Evolutionary conservation across 805 yeast species (phyloP), one percentile per base, ranked within the genome.

Genomic region (Kazachstania psychrophila): DNA sequence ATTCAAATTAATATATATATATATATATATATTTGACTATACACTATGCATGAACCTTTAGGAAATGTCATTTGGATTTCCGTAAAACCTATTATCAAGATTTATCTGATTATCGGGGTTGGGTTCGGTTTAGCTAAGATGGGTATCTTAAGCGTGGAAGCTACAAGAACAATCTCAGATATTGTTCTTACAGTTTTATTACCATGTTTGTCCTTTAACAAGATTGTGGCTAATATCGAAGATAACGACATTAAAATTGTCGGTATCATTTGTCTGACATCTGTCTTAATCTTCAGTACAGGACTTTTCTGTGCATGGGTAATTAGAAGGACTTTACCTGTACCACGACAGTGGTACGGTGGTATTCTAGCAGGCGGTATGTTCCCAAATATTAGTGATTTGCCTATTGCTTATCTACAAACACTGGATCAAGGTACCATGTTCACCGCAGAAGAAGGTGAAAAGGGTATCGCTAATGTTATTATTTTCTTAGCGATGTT

Each of bases 401-500:
- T 81, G 33, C 92, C 92, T 1, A 79, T 81, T 45, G 88, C 89
- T 0, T 80, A 79, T 50, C 49, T 81, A 33, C 85, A 79, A 48
- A 79, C 83, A 1, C 64, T 80, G 57, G 71, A 83, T 31, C 68
- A 73, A 12, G 75, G 85, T 1, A 64, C 73, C 1, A 62, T 70
- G 6, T 78, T 87, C 48, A 64, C 78, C 0, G 49, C 64, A 12
- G 70, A 58, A 4, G 76, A 82, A 42, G 85, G 84, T 25, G 68
- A 74, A 37, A 70, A 72, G 47, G 96, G 96, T 18, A 79, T 81
- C 18, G 92, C 96, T 1, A 84, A 81, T 58, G 79, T 83, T 15
- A 79, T 87, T 49, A 78, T 87, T 23, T 82, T 80, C 48, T 65
- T 79, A 31, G 79, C 85, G 3, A 68, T 79, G 23, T 84, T 81